Base-by-base conservation (phyloP, 2,329 filamentous ascomycete genomes). In the Fusarium acutatum region DNA sequence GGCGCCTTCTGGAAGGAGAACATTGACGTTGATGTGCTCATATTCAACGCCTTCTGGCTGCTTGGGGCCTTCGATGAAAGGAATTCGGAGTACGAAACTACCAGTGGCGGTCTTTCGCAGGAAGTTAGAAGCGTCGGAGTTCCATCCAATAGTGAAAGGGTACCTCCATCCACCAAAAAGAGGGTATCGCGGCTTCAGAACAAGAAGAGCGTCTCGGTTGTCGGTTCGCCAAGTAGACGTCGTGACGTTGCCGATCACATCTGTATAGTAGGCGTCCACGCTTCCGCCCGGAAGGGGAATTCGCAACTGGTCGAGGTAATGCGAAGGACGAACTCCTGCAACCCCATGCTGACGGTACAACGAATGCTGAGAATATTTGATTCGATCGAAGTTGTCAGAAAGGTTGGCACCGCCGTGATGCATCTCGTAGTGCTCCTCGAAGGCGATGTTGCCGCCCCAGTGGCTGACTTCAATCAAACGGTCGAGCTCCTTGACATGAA, bases 111-210 rank as follows among this genome's bases (percentile, higher is more conserved):
- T 86, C 76, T 86, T 89, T 77, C 94, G 91, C 74, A 99, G 81
- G 81, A 94, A 96, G 64, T 89, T 90, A 78, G 90, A 90, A 34
- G 97, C 87, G 75, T 97, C 91, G 59, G 93, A 92, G 84, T 98
- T 97, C 96, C 96, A 99, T 75, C 96, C 96, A 64, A 98, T 91
- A 67, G 93, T 94, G 86, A 98, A 99, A 74, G 94, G 96, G 84
- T 98, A 98, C 83, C 97, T 97, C 96, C 96, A 99, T 69, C 94
- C 95, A 68, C 96, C 96, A 79, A 98, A 99, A 30, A 99, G 83
- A n/a, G 96, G 96, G 83, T 97, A 99, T 59, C 96, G 91, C 26
- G 96, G 96, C 87, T 95, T 96, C 72, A 98, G 88, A 83, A 98
- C 95, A 34, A 99, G 88, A 46, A 92, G 85, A n/a, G 94, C 92